Evolutionary conservation across 2,329 filamentous ascomycete genomes (phyloP).

Genomic region (Aspergillus eucalypticola): DNA sequence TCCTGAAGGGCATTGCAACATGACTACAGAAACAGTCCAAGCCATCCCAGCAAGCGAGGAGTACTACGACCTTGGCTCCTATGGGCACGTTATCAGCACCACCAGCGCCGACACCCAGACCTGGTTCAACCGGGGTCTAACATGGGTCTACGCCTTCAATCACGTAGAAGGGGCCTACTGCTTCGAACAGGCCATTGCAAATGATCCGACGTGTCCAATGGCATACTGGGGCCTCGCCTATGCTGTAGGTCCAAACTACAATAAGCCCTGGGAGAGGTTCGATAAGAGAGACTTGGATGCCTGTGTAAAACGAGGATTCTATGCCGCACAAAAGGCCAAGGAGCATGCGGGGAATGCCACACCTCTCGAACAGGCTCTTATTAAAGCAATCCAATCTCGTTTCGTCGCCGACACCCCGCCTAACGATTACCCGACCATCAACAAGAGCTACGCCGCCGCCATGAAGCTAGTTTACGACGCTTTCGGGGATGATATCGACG

Average conservation of each 20-base stretch:
- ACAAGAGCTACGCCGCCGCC: conserved; percentile 60
- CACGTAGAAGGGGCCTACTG: conserved; percentile 66
- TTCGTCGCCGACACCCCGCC: conserved; percentile 57
- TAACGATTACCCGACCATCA: conserved; percentile 54
- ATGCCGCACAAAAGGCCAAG: conserved; percentile 49
- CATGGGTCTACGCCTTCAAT: conserved; percentile 76
- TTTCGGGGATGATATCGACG: conserved; percentile 59
- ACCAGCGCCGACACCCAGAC: conserved; percentile 53
- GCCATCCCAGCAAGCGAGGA: conserved; percentile 20
- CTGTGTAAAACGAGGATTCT: conserved; percentile 48
- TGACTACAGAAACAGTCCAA: background rate
- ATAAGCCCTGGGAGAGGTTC: conserved; percentile 54
- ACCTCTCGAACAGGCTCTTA: conserved; percentile 61
- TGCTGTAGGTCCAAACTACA: conserved; percentile 54
- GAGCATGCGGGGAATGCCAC: conserved; percentile 38
- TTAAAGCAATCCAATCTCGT: conserved; percentile 61
- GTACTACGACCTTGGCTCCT: conserved; percentile 60
- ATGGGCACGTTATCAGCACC: conserved; percentile 58
- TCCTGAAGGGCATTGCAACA: too few species aligned
- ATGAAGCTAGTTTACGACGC: conserved; percentile 57
- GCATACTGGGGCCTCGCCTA: conserved; percentile 54
- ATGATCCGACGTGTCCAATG: conserved; percentile 48
- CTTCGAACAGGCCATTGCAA: conserved; percentile 46
- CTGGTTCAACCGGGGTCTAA: conserved; percentile 73
- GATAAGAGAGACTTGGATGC: conserved; percentile 44